phyloP scores from a whole-genome alignment of 108 stramenopile species.

The Seminavis robusta region DNA sequence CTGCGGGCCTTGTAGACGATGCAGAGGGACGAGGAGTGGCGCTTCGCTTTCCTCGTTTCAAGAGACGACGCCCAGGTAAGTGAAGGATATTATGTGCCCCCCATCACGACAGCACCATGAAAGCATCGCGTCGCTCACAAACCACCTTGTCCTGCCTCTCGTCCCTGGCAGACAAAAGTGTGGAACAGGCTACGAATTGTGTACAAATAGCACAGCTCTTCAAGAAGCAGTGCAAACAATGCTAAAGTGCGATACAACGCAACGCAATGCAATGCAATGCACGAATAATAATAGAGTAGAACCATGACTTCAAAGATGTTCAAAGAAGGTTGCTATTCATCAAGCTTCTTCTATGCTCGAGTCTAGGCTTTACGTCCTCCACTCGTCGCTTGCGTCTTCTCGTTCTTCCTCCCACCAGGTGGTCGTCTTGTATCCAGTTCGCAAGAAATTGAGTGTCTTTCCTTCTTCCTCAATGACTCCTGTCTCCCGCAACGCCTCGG shows the following conservation, averaged over 20 bases:
- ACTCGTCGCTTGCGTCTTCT: slow-evolving; percentile 65
- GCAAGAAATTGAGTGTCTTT: slow-evolving; percentile 64
- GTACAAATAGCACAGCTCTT: slow-evolving; percentile 66
- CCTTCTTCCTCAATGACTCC: slow-evolving; percentile 76
- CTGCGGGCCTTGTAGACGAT: slow-evolving; percentile 46
- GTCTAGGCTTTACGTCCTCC: slow-evolving; percentile 74
- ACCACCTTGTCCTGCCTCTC: too few relatives aligned
- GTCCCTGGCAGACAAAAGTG: too few relatives aligned
- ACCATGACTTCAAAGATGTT: too few relatives aligned
- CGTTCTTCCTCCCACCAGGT: slow-evolving; percentile 94
- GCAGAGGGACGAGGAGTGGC: slow-evolving; percentile 67
- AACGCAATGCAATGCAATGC: too few relatives aligned
- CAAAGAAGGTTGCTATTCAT: too few relatives aligned
- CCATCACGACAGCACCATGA: too few relatives aligned
- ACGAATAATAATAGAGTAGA: too few relatives aligned
- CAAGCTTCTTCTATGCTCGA: too few relatives aligned
- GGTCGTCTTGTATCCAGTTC: slow-evolving; percentile 87
- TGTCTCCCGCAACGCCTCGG: slow-evolving; percentile 75
- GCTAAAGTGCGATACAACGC: too few relatives aligned
- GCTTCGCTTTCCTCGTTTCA: slow-evolving; percentile 73
- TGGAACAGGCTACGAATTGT: slow-evolving; percentile 75
- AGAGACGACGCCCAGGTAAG: slow-evolving; percentile 81
- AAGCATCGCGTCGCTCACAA: too few relatives aligned
- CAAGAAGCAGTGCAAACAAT: slow-evolving; percentile 33
- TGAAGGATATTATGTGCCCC: too few relatives aligned